Evolutionary conservation across 768 basidiomycete genomes (phyloP).

Genomic region (Amanita thiersii): DNA sequence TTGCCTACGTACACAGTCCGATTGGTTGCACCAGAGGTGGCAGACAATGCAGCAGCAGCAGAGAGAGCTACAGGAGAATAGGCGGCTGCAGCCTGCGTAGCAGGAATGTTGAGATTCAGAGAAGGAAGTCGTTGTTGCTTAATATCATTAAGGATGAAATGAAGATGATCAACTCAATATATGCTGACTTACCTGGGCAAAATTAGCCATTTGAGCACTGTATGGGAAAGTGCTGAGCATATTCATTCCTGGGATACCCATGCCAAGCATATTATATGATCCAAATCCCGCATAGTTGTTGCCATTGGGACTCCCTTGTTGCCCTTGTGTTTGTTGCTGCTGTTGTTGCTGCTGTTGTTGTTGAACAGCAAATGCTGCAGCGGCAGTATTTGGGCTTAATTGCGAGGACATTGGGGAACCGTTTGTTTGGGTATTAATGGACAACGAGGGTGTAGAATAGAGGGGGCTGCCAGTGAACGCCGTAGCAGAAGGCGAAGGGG

Average conservation of each 20-base stretch:
- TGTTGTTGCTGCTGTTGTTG: slow-evolving; percentile 36
- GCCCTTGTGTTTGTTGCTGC: slow-evolving; percentile 36
- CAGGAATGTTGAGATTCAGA: slow-evolving; percentile 59
- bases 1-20: slow-evolving; percentile 98
- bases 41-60: slow-evolving; percentile 57
- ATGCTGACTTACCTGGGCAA: slow-evolving; percentile 55
- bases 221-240: slow-evolving; percentile 72
- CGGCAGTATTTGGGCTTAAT: slow-evolving; percentile 62
- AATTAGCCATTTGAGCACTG: slow-evolving; percentile 60
- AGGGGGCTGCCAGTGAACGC: slow-evolving; percentile 50
- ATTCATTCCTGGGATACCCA: slow-evolving; percentile 70
- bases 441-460: slow-evolving; percentile 66
- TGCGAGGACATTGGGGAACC: slow-evolving; percentile 43
- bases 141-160: slow-evolving; percentile 30
- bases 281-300: slow-evolving; percentile 50
- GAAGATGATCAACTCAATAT: no score
- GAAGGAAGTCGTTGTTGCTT: slow-evolving; percentile 57
- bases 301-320: slow-evolving; percentile 37
- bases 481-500: slow-evolving; percentile 34
- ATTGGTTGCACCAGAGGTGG: slow-evolving; percentile 60
- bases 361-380: slow-evolving; percentile 37
- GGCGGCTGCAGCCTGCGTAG: slow-evolving; percentile 47
- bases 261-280: slow-evolving; percentile 72
- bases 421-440: slow-evolving; percentile 55
- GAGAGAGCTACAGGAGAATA: slow-evolving; percentile 77